Percentiles rank a stretch among this genome's conserved stretches.
These are phyloP conservation scores for Cladorrhinum sp. DNA, from an alignment of 2,329 filamentous ascomycete species.

Conservation along the genomic window DNA sequence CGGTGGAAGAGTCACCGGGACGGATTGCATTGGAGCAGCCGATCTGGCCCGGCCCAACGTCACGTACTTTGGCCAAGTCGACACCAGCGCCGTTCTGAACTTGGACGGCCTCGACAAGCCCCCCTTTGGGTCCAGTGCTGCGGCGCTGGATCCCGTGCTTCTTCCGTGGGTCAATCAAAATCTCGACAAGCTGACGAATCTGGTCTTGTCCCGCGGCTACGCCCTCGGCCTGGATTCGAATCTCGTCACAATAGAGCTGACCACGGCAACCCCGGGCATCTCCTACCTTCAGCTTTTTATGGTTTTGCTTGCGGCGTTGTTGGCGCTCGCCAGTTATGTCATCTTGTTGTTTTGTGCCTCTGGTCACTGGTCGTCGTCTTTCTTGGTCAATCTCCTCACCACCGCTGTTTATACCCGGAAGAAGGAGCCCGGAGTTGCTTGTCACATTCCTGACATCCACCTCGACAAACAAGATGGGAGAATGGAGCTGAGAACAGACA, in stretches of 20 bases:
- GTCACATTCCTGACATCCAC: neutral
- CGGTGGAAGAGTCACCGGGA: constrained; percentile 2
- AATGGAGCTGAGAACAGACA: constrained; percentile 1
- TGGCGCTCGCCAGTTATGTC: neutral
- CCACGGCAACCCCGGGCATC: neutral
- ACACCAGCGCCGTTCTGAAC: constrained; percentile 1
- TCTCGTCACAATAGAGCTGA: neutral
- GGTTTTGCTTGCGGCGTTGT: neutral
- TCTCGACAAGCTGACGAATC: neutral
- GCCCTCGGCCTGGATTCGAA: neutral
- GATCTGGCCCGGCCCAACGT: neutral
- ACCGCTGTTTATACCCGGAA: neutral
- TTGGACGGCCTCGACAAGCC: neutral
- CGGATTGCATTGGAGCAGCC: constrained; percentile 1
- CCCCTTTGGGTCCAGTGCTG: neutral
- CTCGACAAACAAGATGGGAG: neutral
- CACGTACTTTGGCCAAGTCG: constrained; percentile 4
- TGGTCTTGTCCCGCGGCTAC: neutral
- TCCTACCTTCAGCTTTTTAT: constrained; percentile 1
- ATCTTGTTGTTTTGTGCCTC: constrained; percentile 1
- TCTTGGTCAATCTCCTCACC: neutral
- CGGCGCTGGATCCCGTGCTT: neutral
- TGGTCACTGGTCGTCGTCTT: constrained; percentile 3
- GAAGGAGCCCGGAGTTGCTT: neutral
- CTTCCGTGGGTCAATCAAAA: neutral